Evolutionary conservation across 129 eudicot species (phyloP), one percentile per base, ranked within the genome.

Genomic region (Pittosporum tobira): DNA sequence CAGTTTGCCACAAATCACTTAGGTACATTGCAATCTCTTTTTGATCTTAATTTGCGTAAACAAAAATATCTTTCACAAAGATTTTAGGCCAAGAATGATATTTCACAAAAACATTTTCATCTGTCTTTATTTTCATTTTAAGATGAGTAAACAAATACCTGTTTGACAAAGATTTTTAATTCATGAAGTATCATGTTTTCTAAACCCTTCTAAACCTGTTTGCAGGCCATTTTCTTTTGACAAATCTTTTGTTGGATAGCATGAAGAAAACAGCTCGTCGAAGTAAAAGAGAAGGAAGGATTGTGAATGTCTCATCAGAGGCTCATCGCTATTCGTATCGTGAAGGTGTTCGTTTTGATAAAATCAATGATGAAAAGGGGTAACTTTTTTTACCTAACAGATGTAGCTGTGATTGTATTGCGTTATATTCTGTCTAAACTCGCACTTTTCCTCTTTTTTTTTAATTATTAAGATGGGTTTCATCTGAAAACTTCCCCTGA

Each of bases 1-100:
- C 95, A 86, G 65, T 91, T 91, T 61, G 98, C 95, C 15, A 91
- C 95, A 54, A 91, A 91, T 64, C 88, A 91, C 76, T 49, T 91
- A 59, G 98, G 98, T 91, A 80, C 57, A 46, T 49, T 65, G 50
- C 21, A 19, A 50, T 30, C n/a, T 26, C 19, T 62, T 49, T 59
- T 65, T 42, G n/a, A 11, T 47, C 4, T 61, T 4, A 2, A 56
- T n/a, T 5, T 49, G 30, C 13, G 42, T n/a, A 46, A 26, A 3
- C 16, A 28, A 40, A 11, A 12, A 46, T 25, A 24, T n/a, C 25
- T 27, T 5, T 13, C 38, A 21, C 23, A 19, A 21, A 15, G 7
- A n/a, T 20, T 47, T 9, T 47, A 18, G 12, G 6, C 40, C 20
- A n/a, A 13, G 28, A 23, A 19, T 2, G 22, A 26, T 16, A 28